phyloP scores from a whole-genome alignment of 345 rosid genomes.

The Bruguiera gymnorhiza region DNA sequence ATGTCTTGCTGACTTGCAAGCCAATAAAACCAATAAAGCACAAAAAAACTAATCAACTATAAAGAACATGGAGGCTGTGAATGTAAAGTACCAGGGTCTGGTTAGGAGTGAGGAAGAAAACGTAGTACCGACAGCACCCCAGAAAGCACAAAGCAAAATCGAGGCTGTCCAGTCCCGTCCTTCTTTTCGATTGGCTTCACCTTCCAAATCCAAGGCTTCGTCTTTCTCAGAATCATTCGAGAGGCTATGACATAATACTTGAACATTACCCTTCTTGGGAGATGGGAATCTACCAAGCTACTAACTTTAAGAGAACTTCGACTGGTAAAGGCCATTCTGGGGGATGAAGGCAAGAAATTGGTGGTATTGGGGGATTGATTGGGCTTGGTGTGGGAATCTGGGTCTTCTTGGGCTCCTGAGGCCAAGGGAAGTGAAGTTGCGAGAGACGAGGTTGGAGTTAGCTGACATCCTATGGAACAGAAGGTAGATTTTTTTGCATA shows the following conservation, averaged over 20 bases:
- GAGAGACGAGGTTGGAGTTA: constrained; percentile 46
- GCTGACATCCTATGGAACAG: constrained; percentile 29
- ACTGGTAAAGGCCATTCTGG: constrained; percentile 15
- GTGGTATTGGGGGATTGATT: constrained; percentile 9
- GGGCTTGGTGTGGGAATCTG: constrained; percentile 19
- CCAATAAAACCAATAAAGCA: neutral
- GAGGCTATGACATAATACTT: constrained; percentile 36
- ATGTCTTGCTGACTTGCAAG: neutral
- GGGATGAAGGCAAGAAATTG: neutral
- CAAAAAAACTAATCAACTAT: neutral
- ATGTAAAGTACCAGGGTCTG: constrained; percentile 59
- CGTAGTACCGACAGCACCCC: constrained; percentile 72
- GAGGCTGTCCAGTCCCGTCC: constrained; percentile 77
- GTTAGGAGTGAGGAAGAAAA: constrained; percentile 66
- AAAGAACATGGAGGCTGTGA: neutral
- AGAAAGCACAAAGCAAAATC: constrained; percentile 57
- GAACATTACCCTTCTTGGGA: constrained; percentile 28
- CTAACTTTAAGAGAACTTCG: constrained; percentile 23
- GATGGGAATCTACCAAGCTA: constrained; percentile 4
- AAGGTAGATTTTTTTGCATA: too few species aligned
- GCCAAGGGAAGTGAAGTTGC: constrained; percentile 45
- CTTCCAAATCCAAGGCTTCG: constrained; percentile 17
- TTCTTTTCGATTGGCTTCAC: constrained; percentile 20
- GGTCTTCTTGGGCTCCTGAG: constrained; percentile 23
- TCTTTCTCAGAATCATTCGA: constrained; percentile 38